Evolutionary conservation across 495 filamentous ascomycete species (phyloP), one percentile per base, ranked within the genome.

Genomic region (Tuber melanosporum): DNA sequence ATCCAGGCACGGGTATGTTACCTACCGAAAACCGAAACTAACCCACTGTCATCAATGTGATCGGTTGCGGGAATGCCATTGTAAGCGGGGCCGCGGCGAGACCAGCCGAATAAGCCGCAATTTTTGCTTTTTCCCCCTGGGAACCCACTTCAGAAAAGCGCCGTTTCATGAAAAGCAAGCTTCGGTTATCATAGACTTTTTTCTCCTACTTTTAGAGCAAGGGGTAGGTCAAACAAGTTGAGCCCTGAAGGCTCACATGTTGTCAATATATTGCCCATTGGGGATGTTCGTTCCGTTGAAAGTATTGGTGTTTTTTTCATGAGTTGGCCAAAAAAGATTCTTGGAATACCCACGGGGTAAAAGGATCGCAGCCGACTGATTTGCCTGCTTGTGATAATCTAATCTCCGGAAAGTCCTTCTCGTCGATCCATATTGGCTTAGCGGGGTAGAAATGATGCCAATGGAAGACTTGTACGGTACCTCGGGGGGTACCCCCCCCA

Each of bases 31-130:
- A 66, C 26, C 14, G 57, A 36, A 66, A 36, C 57, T 57, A 69
- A 73, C 73, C 78, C 78, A 76, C 77, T 44, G 77, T 73, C 77
- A 75, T 73, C 73, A 76, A 80, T 76, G 77, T 80, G 74, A 80
- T 80, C 46, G 77, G 26, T 73, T 73, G 77, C 77, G 77, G 78
- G 77, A 80, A 74, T 71, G 73, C 69, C 77, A 79, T 80, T 62
- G 57, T 74, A 80, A 70, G 39, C 39, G 39, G 39, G 39, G 39
- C 39, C 3, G 57, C 26, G 57, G 57, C 73, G 78, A 80, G 79
- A 75, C 77, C 77, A 75, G 73, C 77, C 77, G 77, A 73, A 75
- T 72, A 75, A 79, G 76, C 73, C 73, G 72, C 75, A 32, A 76
- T 69, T 71, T 80, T 52, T 72, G 45, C 39, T 79, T 57, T 45